Percentiles rank a stretch among this genome's conserved stretches.
Evolutionary conservation across 768 basidiomycete species (phyloP).

Genomic region (Collybia sp.): DNA sequence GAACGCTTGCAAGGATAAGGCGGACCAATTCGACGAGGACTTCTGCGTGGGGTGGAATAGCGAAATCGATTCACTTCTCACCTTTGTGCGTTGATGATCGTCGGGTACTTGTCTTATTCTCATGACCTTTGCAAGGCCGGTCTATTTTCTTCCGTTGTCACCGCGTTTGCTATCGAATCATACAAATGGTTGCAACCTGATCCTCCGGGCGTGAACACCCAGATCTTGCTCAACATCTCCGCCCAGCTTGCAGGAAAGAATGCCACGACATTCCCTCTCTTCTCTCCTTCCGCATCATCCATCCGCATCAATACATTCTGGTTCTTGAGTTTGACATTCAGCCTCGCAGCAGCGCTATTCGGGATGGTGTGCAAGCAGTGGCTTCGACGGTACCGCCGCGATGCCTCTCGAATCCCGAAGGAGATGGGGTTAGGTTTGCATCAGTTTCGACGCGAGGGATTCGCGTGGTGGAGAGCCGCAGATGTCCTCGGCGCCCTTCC

Average conservation of each 20-base stretch:
- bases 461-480: conserved; percentile 13
- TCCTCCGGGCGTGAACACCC: neutral
- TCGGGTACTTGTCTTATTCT: no score
- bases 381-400: conserved; percentile 4
- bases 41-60: no score
- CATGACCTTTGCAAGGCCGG: no score
- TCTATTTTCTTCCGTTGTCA: no score
- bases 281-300: neutral
- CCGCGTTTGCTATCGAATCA: no score
- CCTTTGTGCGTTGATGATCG: no score
- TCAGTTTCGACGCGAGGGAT: conserved; percentile 12
- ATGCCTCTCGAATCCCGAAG: neutral
- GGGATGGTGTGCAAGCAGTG: no score
- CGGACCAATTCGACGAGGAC: no score
- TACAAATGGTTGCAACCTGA: conserved; percentile 12
- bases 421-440: conserved; percentile 8
- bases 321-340: neutral
- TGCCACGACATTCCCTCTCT: neutral
- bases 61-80: no score
- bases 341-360: neutral
- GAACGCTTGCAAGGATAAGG: no score
- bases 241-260: no score
- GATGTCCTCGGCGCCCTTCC: conserved; percentile 12
- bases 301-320: neutral
- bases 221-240: no score